Conservation (phyloP, 164 flowering plant genomes). For the Umbellularia californica region DNA sequence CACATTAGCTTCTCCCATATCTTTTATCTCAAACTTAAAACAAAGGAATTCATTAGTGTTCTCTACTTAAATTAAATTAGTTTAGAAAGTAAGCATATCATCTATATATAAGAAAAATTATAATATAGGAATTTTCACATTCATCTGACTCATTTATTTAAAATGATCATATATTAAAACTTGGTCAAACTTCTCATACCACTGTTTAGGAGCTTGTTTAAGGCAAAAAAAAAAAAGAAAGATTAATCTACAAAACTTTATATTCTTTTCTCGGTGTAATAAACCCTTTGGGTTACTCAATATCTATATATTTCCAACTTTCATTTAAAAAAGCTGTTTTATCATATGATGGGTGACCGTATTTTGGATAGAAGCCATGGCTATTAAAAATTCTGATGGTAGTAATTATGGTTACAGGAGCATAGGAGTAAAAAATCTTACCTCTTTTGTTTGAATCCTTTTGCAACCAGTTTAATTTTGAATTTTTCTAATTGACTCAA, state of each 20-base stretch:
- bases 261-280: not conserved
- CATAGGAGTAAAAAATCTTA: not conserved
- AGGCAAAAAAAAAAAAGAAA: not conserved
- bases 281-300: too few species aligned
- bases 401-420: not conserved
- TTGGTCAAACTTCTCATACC: not conserved
- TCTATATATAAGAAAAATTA: not conserved
- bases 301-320: too few species aligned
- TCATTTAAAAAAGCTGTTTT: too few species aligned
- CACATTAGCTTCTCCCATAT: not conserved
- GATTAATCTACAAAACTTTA: not conserved
- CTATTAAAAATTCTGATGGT: not conserved
- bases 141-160: not conserved
- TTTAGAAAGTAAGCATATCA: not conserved
- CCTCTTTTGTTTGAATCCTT: not conserved
- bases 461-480: not conserved
- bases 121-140: not conserved
- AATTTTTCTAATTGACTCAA: not conserved
- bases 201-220: not conserved
- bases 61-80: not conserved
- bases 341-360: too few species aligned
- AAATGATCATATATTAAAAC: not conserved
- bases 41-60: not conserved
- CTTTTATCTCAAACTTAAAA: not conserved
- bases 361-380: too few species aligned